Base-by-base conservation (phyloP, 148 eudicot genomes). In the Rhododendron williamsianum region DNA sequence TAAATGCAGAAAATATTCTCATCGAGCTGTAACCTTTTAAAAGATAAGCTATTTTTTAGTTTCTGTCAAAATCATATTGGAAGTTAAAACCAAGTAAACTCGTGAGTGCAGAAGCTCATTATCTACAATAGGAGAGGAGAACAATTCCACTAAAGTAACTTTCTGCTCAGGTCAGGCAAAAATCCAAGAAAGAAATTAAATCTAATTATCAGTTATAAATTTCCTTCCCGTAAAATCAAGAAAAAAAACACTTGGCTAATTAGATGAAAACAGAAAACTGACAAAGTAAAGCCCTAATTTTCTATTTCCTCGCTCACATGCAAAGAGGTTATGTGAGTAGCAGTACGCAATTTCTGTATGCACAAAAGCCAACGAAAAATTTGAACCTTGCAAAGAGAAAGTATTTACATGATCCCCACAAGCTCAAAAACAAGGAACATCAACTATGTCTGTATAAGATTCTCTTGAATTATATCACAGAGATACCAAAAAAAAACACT, bases 231-330 rank as follows among this genome's bases (percentile, higher is more conserved):
- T 19, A 46, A 25, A 82, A 45, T 13, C 36, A 63, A 23, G 71
- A 82, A 36, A 69, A 77, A 77, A 35, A 16, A 23, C 21, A 74
- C 19, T 46, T 4, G 48, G 19, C 5, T 21, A 35, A 49, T 51
- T 71, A 9, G 35, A 38, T 56, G 45, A 41, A 84, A 23, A 33
- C 45, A 36, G 25, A 48, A 74, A 36, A 35, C 23, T 51, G 23
- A 49, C 9, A 49, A 9, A 58, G 27, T 36, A 30, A 84, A 84
- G 36, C 86, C 86, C 86, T 56, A 84, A 84, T 12, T 21, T 76
- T 63, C 15, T 38, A 19, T 63, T 54, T 54, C 51, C 85, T 74
- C 81, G 9, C 49, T 30, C 4, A 84, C 36, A 76, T 56, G 86
- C 48, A 54, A 41, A 52, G 25, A 49, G 76, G 2, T 65, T 33